Evolutionary conservation across 345 rosid species (phyloP), one percentile per base, ranked within the genome.

Genomic region (Viola odorata): DNA sequence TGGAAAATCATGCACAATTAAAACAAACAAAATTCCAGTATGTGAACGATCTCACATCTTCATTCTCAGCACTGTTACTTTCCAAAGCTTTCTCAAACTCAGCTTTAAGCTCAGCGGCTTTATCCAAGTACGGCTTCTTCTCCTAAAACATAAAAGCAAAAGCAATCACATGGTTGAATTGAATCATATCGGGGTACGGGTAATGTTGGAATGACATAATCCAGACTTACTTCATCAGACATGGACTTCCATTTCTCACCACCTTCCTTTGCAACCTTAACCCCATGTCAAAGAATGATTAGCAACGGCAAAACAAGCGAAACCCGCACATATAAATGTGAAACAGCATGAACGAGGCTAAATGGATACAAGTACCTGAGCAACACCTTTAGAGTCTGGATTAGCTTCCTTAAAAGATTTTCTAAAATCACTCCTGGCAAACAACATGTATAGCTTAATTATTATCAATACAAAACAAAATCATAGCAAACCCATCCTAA

Each of bases 241-340:
- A 91, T 57, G 15, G 87, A 82, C 71, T 74, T 83, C 98, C 96
- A 85, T 69, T 79, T 84, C 71, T 81, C 96, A 67, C 96, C 98
- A 51, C 85, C 95, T 37, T 80, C 82, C 67, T 81, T 91, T 5
- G 95, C 85, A 77, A 78, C 87, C 96, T 91, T 63, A 6, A 55
- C 60, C n/a, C 4, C 23, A 69, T 49, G 45, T 17, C 51, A 14
- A 41, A 13, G 39, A n/a, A 69, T 1, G 44, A 47, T 36, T 5
- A 32, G 23, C 12, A 23, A 65, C 14, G 45, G 62, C 13, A 32
- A 39, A 3, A 14, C 36, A 51, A 17, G 47, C 11, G 53, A 37
- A 23, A 23, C 32, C 32, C 32, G 32, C 37, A 12, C 3, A 40
- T 9, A 5, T 6, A 37, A 6, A 8, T 6, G n/a, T 4, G 10